Percentiles rank a stretch among this genome's conserved stretches.
phyloP scores from a whole-genome alignment of 2,329 filamentous ascomycete genomes.

The Phaeosphaeria sp. region DNA sequence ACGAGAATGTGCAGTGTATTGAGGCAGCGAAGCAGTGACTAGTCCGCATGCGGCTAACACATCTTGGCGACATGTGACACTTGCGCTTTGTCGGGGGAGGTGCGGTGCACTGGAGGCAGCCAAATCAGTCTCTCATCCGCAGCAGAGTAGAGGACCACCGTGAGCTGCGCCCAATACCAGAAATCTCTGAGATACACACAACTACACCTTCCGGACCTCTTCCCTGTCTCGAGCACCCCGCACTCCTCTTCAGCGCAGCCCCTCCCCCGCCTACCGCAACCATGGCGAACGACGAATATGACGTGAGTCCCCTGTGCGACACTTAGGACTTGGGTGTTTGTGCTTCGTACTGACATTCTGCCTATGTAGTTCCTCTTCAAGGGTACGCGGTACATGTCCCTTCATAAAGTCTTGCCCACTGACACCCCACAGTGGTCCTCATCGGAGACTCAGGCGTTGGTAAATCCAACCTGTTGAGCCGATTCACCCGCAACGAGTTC shows the following conservation, averaged over 20 bases:
- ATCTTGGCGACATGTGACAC: conserved; percentile 4
- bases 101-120: conserved; percentile 6
- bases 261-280: conserved; percentile 43
- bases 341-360: conserved; percentile 27
- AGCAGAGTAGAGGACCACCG: conserved; percentile 1
- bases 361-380: conserved; percentile 92
- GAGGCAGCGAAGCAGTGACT: not conserved
- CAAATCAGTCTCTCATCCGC: conserved; percentile 5
- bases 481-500: conserved; percentile 99
- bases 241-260: conserved; percentile 17
- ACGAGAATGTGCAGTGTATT: not conserved
- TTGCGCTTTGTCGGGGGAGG: conserved; percentile 10
- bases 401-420: conserved; percentile 35
- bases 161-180: conserved; percentile 7
- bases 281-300: conserved; percentile 99
- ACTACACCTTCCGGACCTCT: conserved; percentile 9
- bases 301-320: conserved; percentile 69
- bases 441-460: conserved; percentile 99
- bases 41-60: not conserved
- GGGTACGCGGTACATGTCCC: conserved; percentile 63
- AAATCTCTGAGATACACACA: conserved; percentile 6
- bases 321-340: conserved; percentile 24
- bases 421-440: conserved; percentile 75
- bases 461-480: conserved; percentile 99
- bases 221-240: conserved; percentile 11